Conservation (phyloP, 2,329 filamentous ascomycete genomes). For the Sclerotinia minor region DNA sequence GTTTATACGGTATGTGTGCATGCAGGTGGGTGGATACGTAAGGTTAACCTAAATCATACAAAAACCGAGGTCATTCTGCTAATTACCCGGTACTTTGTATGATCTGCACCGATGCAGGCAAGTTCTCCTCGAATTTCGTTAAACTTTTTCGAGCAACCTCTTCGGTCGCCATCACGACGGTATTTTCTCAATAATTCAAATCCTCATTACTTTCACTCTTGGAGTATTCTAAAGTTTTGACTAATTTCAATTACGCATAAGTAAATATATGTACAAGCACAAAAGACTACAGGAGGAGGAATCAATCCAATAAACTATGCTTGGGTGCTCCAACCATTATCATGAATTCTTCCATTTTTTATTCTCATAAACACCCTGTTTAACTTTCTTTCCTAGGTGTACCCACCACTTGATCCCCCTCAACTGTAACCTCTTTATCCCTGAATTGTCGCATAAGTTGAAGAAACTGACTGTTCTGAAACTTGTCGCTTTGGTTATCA, state of each 20-base stretch:
- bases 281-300: neutral
- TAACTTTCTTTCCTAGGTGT: neutral
- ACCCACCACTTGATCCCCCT: conserved; percentile 65
- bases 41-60: too few relatives aligned
- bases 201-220: neutral
- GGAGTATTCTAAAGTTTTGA: neutral
- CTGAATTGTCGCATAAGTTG: conserved; percentile 74
- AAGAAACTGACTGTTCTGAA: conserved; percentile 75
- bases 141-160: too few relatives aligned
- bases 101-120: too few relatives aligned
- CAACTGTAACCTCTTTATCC: conserved; percentile 69
- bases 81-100: too few relatives aligned
- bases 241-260: neutral
- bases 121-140: too few relatives aligned
- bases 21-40: too few relatives aligned
- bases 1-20: too few relatives aligned
- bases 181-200: neutral
- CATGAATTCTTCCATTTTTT: neutral
- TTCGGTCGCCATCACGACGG: too few relatives aligned
- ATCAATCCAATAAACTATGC: conserved; percentile 12
- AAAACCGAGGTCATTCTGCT: too few relatives aligned
- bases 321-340: conserved; percentile 3
- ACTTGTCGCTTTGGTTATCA: conserved; percentile 70
- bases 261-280: conserved; percentile 3
- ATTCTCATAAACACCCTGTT: neutral